Conservation (phyloP, 2,329 filamentous ascomycete species). For the Cytospora piceicola region DNA sequence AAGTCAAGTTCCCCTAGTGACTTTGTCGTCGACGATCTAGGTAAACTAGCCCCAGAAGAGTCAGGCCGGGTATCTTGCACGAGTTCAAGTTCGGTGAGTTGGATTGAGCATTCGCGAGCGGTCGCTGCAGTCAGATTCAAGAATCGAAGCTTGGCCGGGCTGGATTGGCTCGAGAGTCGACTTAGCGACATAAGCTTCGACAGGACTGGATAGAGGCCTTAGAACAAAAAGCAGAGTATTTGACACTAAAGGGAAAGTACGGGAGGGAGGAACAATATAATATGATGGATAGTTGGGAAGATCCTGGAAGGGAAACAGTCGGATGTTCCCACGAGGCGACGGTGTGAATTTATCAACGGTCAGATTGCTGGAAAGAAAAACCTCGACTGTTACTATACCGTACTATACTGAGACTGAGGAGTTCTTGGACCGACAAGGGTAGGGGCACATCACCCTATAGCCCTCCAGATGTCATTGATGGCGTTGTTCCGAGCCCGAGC, state of each 20-base stretch:
- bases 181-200: slow-evolving; percentile 7
- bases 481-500: too few species aligned
- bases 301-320: neutral
- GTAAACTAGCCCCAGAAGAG: neutral
- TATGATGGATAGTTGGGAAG: neutral
- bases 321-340: slow-evolving; percentile 7
- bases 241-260: neutral
- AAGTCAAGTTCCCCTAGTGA: neutral
- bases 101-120: slow-evolving; percentile 1
- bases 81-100: neutral
- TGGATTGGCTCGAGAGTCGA: neutral
- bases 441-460: too few species aligned
- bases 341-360: slow-evolving; percentile 10
- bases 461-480: too few species aligned
- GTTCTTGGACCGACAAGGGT: neutral
- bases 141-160: neutral
- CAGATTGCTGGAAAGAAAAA: neutral
- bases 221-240: neutral
- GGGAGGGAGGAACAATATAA: slow-evolving; percentile 16
- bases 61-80: neutral
- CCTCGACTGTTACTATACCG: neutral
- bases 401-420: neutral
- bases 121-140: slow-evolving; percentile 7
- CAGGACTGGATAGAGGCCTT: slow-evolving; percentile 15
- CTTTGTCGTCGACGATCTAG: neutral